Conservation (phyloP, 2,329 filamentous ascomycete species). For the Aspergillus fischeri region DNA sequence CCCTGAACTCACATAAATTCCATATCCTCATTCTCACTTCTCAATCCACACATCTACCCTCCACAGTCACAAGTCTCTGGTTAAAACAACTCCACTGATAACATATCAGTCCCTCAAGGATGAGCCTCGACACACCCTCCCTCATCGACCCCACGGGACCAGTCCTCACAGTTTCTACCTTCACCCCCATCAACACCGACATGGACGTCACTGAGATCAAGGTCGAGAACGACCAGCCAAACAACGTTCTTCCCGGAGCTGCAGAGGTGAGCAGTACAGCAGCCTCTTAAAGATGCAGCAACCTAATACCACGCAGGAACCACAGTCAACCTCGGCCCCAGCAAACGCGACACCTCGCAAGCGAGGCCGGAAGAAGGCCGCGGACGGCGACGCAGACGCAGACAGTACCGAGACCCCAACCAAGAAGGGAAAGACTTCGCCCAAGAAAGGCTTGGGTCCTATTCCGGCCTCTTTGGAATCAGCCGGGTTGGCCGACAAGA, state of each 20-base stretch:
- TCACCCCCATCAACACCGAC: neutral
- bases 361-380: slow-evolving; percentile 16
- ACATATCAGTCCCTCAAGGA: neutral
- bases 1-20: neutral
- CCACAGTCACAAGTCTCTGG: neutral
- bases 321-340: neutral
- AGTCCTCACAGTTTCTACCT: neutral
- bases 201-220: neutral
- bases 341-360: slow-evolving; percentile 16
- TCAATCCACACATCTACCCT: neutral
- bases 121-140: neutral
- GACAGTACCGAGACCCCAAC: neutral
- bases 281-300: neutral
- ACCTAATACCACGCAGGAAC: neutral
- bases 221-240: neutral
- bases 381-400: neutral
- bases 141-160: neutral
- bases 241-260: neutral
- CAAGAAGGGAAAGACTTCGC: slow-evolving; percentile 12
- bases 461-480: slow-evolving; percentile 22
- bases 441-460: slow-evolving; percentile 7
- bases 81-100: neutral
- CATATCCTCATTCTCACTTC: neutral
- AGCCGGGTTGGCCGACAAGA: slow-evolving; percentile 18
- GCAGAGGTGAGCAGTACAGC: neutral